phyloP scores from a whole-genome alignment of 1,284 basidiomycete genomes.

The Trametes versicolor region DNA sequence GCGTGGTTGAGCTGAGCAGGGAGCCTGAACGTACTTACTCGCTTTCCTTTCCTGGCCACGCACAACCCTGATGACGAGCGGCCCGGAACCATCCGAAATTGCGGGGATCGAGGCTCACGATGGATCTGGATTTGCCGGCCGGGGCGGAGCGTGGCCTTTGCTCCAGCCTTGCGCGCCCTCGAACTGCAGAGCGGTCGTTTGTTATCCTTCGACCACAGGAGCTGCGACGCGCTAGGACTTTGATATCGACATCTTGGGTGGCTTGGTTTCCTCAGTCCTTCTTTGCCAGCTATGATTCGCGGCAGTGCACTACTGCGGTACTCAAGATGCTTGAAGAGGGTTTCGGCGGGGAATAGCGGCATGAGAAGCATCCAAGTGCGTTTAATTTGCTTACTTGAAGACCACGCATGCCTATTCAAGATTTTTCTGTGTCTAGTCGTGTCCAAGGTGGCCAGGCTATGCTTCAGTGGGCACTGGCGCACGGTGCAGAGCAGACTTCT shows the following conservation, averaged over 20 bases:
- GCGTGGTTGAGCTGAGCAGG: too few species aligned
- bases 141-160: slow-evolving; percentile 9
- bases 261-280: background rate
- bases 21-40: slow-evolving; percentile 7
- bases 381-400: background rate
- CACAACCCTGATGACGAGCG: background rate
- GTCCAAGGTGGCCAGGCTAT: background rate
- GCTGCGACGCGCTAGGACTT: too few species aligned
- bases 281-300: background rate
- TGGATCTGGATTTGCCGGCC: slow-evolving; percentile 10
- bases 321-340: slow-evolving; percentile 4
- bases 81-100: background rate
- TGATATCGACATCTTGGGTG: too few species aligned
- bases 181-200: background rate
- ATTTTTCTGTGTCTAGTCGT: background rate
- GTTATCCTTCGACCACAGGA: background rate
- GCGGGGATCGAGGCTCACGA: background rate
- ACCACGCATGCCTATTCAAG: background rate
- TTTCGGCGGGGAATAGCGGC: slow-evolving; percentile 1
- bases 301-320: background rate
- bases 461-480: background rate
- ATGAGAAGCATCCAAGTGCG: background rate
- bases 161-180: background rate
- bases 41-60: slow-evolving; percentile 1
- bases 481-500: slow-evolving; percentile 1